A percentile compares a stretch with the other conserved stretches of the same genome.
phyloP scores from a whole-genome alignment of 2,329 filamentous ascomycete species.

The Fusarium floridanum region DNA sequence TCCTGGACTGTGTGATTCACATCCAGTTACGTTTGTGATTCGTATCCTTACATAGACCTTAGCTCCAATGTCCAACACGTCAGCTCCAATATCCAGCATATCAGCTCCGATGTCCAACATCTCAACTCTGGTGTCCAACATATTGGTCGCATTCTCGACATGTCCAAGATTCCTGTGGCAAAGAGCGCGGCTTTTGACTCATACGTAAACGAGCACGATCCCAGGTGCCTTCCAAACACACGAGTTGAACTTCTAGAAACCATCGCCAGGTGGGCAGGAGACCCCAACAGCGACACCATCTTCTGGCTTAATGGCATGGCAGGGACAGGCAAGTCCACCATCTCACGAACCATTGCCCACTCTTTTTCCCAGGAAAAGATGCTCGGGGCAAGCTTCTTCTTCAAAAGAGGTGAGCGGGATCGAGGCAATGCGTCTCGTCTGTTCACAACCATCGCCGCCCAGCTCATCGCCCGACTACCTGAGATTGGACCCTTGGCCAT shows the following conservation, averaged over 20 bases:
- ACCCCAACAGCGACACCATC: constrained; percentile 41
- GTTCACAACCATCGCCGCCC: constrained; percentile 55
- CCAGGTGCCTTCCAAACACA: constrained; percentile 49
- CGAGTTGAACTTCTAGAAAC: constrained; percentile 47
- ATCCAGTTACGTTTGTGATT: background rate
- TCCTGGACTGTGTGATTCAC: too few relatives aligned
- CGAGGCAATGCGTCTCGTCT: constrained; percentile 51
- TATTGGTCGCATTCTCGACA: background rate
- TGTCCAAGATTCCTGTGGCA: constrained; percentile 32
- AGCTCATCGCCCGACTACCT: constrained; percentile 43
- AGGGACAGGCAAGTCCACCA: constrained; percentile 56
- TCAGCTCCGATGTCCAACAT: background rate
- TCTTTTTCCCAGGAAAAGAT: background rate
- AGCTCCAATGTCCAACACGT: background rate
- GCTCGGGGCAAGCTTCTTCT: constrained; percentile 57
- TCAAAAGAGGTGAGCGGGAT: constrained; percentile 54
- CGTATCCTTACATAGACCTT: background rate
- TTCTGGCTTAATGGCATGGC: constrained; percentile 57
- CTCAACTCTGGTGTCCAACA: background rate
- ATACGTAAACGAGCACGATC: constrained; percentile 48
- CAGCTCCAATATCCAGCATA: background rate
- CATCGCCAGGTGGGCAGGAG: constrained; percentile 20
- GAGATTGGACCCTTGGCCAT: constrained; percentile 41
- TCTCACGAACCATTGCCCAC: constrained; percentile 56
- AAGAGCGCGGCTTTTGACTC: constrained; percentile 52